These are phyloP conservation scores for Chaetomium globosum DNA, from an alignment of 2,329 filamentous ascomycete species.

Conservation along the genomic window DNA sequence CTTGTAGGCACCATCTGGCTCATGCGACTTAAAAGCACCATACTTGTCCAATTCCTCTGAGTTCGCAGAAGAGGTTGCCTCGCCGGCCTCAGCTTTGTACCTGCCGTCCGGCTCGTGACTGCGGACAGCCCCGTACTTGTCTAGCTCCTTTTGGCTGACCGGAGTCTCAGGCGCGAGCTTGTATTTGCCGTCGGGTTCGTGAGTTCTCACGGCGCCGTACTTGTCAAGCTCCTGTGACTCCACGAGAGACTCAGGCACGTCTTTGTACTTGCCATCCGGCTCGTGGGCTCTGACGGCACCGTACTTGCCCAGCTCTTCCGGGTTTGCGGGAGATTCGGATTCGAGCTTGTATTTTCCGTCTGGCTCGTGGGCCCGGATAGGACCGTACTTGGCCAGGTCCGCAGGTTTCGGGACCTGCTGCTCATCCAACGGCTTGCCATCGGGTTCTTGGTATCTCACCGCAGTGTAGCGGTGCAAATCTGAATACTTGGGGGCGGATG, in stretches of 20 bases:
- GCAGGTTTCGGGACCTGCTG: slow-evolving; percentile 37
- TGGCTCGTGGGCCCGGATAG: slow-evolving; percentile 26
- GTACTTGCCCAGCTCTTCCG: not conserved
- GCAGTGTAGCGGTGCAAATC: slow-evolving; percentile 43
- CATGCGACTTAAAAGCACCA: slow-evolving; percentile 26
- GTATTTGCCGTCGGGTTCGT: slow-evolving; percentile 35
- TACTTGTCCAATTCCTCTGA: slow-evolving; percentile 51
- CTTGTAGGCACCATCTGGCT: slow-evolving; percentile 35
- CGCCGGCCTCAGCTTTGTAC: slow-evolving; percentile 17
- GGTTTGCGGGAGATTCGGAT: not conserved
- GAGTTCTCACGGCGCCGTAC: slow-evolving; percentile 38
- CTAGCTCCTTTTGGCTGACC: slow-evolving; percentile 42
- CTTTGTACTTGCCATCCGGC: slow-evolving; percentile 33
- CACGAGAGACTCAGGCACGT: slow-evolving; percentile 25
- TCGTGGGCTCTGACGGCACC: slow-evolving; percentile 18
- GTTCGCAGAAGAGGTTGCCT: not conserved
- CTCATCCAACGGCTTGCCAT: slow-evolving; percentile 24
- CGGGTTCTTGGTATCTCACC: slow-evolving; percentile 33
- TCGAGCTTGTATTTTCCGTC: slow-evolving; percentile 27
- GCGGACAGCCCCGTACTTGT: slow-evolving; percentile 41
- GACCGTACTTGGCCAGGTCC: slow-evolving; percentile 43
- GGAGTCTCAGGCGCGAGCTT: not conserved
- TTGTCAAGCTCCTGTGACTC: slow-evolving; percentile 48
- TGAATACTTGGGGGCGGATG: slow-evolving; percentile 36
- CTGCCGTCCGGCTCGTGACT: slow-evolving; percentile 26